Percentiles rank a stretch among this genome's conserved stretches.
phyloP scores from a whole-genome alignment of 139 green algal genomes.

The Marvania coccoides region DNA sequence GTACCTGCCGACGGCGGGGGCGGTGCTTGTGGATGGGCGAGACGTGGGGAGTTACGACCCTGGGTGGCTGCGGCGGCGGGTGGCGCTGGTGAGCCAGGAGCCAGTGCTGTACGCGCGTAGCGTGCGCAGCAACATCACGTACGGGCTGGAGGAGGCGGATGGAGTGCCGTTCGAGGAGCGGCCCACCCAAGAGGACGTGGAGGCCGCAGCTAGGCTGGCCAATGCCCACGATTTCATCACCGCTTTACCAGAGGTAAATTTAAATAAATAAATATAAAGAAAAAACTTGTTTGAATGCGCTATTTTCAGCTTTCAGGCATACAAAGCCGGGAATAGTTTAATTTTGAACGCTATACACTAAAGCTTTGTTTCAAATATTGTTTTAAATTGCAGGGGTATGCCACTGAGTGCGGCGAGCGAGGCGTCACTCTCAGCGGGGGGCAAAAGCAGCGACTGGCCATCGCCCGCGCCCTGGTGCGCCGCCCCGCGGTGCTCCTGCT shows the following conservation, averaged over 20 bases:
- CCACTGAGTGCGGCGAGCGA: conserved; percentile 75
- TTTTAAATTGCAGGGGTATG: conserved; percentile 80
- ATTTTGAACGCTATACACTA: too few relatives aligned
- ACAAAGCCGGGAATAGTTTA: too few relatives aligned
- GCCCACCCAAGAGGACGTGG: conserved; percentile 21
- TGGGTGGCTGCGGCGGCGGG: conserved; percentile 47
- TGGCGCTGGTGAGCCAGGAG: conserved; percentile 74
- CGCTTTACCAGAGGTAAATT: conserved; percentile 49
- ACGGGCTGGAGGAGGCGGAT: conserved; percentile 59
- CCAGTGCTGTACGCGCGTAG: conserved; percentile 74
- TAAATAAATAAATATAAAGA: too few relatives aligned
- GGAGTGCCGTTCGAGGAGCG: conserved; percentile 19
- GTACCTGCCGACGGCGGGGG: conserved; percentile 64
- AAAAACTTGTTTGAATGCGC: too few relatives aligned
- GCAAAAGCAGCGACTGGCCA: conserved; percentile 91
- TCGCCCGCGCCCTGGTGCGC: conserved; percentile 80
- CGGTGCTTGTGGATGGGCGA: conserved; percentile 67
- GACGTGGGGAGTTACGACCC: conserved; percentile 51
- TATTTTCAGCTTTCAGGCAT: too few relatives aligned
- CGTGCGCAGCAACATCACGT: conserved; percentile 78
- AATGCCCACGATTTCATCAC: conserved; percentile 81
- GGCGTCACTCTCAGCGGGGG: conserved; percentile 73
- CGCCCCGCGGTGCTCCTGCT: conserved; percentile 79
- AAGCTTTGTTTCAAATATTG: too few relatives aligned
- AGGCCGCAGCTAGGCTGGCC: conserved; percentile 40